phyloP scores from a whole-genome alignment of 192 early-diverging fungal species.

The Rhizophagus sp. region DNA sequence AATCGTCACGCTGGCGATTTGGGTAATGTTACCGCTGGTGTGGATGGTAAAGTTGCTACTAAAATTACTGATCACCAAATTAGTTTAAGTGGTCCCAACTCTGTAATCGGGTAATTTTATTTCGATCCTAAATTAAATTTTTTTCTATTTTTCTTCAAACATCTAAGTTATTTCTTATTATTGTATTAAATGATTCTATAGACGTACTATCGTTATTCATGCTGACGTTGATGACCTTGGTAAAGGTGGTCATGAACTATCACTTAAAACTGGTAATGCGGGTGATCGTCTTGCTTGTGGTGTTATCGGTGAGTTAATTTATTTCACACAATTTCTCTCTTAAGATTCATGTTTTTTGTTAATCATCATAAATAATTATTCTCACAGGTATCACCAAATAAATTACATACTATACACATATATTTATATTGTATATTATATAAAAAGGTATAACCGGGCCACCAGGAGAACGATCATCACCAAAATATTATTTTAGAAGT shows the following conservation, averaged over 20 bases:
- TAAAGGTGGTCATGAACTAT: constrained; percentile 69
- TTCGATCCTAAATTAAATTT: background rate
- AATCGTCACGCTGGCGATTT: constrained; percentile 88
- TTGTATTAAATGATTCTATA: constrained; percentile 22
- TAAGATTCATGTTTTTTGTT: background rate
- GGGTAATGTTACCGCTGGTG: constrained; percentile 73
- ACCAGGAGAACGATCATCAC: background rate
- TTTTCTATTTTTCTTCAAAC: background rate
- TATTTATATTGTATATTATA: background rate
- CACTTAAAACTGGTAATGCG: constrained; percentile 83
- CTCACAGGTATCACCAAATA: background rate
- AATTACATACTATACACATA: background rate
- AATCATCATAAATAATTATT: background rate
- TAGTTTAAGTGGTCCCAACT: constrained; percentile 72
- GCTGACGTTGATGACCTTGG: constrained; percentile 86
- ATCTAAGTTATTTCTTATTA: background rate
- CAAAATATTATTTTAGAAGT: background rate
- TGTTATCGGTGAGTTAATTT: constrained; percentile 71
- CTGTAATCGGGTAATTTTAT: constrained; percentile 68
- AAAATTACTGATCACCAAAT: constrained; percentile 62
- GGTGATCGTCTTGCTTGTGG: constrained; percentile 86
- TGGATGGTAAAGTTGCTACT: constrained; percentile 56
- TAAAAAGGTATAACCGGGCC: background rate
- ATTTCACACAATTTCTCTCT: background rate
- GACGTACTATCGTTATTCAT: constrained; percentile 85